phyloP scores from a whole-genome alignment of 2,329 filamentous ascomycete species.

The Hymenoscyphus linearis region DNA sequence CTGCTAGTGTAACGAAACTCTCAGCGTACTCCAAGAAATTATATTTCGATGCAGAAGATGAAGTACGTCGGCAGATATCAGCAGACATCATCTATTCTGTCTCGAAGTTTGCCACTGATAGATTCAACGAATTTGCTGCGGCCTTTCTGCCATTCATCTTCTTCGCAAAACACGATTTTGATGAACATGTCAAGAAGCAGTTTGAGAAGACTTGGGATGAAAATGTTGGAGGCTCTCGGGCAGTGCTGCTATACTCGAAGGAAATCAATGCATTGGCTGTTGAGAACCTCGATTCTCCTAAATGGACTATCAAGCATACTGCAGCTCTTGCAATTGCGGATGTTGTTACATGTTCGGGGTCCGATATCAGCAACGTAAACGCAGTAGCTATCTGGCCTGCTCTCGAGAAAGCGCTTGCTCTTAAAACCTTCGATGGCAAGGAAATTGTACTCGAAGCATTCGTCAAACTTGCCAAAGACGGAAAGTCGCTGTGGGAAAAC shows the following conservation, averaged over 20 bases:
- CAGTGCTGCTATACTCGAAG: conserved; percentile 74
- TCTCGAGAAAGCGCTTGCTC: conserved; percentile 71
- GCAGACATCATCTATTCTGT: conserved; percentile 80
- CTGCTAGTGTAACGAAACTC: conserved; percentile 46
- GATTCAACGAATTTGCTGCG: conserved; percentile 72
- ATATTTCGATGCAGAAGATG: conserved; percentile 80
- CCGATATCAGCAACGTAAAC: conserved; percentile 54
- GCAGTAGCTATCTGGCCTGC: conserved; percentile 71
- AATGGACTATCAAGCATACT: conserved; percentile 88
- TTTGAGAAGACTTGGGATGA: conserved; percentile 85
- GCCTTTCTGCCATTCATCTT: conserved; percentile 82
- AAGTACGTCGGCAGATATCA: conserved; percentile 66
- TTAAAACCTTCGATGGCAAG: conserved; percentile 93
- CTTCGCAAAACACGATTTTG: conserved; percentile 77
- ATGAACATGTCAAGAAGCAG: conserved; percentile 72
- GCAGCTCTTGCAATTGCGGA: conserved; percentile 76
- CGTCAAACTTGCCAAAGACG: conserved; percentile 68
- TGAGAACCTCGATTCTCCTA: conserved; percentile 67
- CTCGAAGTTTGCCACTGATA: conserved; percentile 82
- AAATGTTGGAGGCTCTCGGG: conserved; percentile 78
- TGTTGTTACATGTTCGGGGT: conserved; percentile 60
- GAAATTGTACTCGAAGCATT: conserved; percentile 77
- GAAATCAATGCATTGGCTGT: conserved; percentile 72
- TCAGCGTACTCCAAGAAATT: conserved; percentile 54
- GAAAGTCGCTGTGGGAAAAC: conserved; percentile 50